These are phyloP conservation scores for Wickerhamomyces sp. DNA, from an alignment of 1,139 yeast genomes.

Conservation along the genomic window DNA sequence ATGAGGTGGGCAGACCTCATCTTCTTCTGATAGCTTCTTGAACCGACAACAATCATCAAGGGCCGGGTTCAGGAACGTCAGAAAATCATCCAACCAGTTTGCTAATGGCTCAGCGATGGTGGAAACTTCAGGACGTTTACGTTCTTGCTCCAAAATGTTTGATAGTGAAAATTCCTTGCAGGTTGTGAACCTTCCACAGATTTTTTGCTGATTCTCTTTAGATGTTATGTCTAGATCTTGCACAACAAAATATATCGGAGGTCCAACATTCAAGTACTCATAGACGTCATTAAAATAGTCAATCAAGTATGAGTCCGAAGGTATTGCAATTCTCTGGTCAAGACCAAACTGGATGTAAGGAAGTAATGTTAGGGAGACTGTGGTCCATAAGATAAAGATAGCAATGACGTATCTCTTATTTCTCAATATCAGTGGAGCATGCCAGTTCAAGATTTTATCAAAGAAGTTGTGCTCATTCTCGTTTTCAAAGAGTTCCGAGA, in stretches of 20 bases:
- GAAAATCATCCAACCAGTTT: slow-evolving; percentile 89
- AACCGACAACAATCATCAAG: slow-evolving; percentile 82
- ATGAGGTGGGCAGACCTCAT: slow-evolving; percentile 59
- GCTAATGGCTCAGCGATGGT: slow-evolving; percentile 79
- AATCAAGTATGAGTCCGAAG: slow-evolving; percentile 73
- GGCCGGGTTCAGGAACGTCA: slow-evolving; percentile 82
- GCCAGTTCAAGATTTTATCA: slow-evolving; percentile 36
- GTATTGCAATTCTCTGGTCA: slow-evolving; percentile 87
- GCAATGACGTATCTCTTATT: slow-evolving; percentile 44
- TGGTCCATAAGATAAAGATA: slow-evolving; percentile 56
- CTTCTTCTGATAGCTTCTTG: slow-evolving; percentile 40
- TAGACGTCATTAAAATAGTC: slow-evolving; percentile 76
- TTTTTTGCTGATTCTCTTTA: slow-evolving; percentile 56
- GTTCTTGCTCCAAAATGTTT: slow-evolving; percentile 84
- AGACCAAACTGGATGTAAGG: slow-evolving; percentile 75
- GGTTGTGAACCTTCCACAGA: slow-evolving; percentile 85
- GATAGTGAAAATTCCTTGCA: slow-evolving; percentile 77
- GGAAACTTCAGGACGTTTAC: slow-evolving; percentile 57
- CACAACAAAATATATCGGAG: slow-evolving; percentile 85
- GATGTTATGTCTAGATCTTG: slow-evolving; percentile 58
- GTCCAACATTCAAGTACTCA: slow-evolving; percentile 74
- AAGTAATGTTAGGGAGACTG: slow-evolving; percentile 59
- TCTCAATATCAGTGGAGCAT: slow-evolving; percentile 57
- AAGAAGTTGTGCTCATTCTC: slow-evolving; percentile 27
- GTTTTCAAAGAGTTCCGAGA: slow-evolving; percentile 20